These are phyloP conservation scores for Aspergillus sp. DNA, from an alignment of 2,329 filamentous ascomycete species.

Conservation along the genomic window DNA sequence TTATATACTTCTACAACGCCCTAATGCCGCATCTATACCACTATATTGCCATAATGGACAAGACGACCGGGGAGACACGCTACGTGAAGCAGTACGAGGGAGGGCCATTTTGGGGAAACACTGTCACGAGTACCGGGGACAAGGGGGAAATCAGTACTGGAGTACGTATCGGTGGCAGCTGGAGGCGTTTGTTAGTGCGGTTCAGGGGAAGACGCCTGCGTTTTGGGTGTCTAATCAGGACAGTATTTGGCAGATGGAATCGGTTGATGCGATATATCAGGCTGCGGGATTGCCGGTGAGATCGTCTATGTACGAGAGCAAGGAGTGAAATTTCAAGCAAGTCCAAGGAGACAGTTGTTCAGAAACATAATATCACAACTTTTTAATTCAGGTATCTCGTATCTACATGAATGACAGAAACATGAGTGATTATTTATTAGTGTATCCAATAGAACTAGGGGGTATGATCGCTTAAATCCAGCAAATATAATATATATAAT, in stretches of 20 bases:
- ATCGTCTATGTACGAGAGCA: slow-evolving; percentile 2
- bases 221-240: slow-evolving; percentile 41
- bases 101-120: slow-evolving; percentile 27
- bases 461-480: no score
- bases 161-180: slow-evolving; percentile 45
- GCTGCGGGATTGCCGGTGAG: slow-evolving; percentile 14
- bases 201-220: slow-evolving; percentile 27
- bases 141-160: slow-evolving; percentile 36
- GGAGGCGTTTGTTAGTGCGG: slow-evolving; percentile 45
- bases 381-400: no score
- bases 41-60: slow-evolving; percentile 25
- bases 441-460: no score
- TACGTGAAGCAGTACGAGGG: slow-evolving; percentile 21
- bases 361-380: neutral
- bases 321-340: neutral
- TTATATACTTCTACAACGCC: slow-evolving; percentile 27
- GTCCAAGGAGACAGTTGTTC: neutral
- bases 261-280: slow-evolving; percentile 16
- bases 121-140: slow-evolving; percentile 13
- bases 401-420: no score
- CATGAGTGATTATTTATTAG: no score
- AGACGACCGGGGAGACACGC: slow-evolving; percentile 16
- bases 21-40: slow-evolving; percentile 33
- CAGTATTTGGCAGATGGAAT: slow-evolving; percentile 41
- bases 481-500: no score